phyloP scores from a whole-genome alignment of 331 rosid species.

The Arachis monticola region DNA sequence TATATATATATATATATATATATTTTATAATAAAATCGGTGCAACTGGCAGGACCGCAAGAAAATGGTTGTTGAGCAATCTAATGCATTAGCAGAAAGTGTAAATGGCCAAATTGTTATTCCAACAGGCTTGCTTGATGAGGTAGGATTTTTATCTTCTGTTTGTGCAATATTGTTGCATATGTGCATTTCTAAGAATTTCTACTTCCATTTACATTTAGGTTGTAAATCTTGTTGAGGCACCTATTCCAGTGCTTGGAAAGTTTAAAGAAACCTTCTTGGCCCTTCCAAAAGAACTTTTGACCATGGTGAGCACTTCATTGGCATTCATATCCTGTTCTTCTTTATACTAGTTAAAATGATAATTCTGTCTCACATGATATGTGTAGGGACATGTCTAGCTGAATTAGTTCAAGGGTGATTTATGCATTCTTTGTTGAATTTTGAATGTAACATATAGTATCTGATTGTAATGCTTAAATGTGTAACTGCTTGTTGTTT shows the following conservation, averaged over 20 bases:
- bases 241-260: slow-evolving; percentile 89
- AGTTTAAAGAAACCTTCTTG: slow-evolving; percentile 80
- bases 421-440: slow-evolving; percentile 17
- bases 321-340: slow-evolving; percentile 5
- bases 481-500: not conserved
- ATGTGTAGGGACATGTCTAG: slow-evolving; percentile 2
- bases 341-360: slow-evolving; percentile 13
- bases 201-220: slow-evolving; percentile 45
- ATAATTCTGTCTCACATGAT: slow-evolving; percentile 8
- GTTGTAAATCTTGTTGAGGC: slow-evolving; percentile 96
- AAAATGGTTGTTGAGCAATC: slow-evolving; percentile 64
- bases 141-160: slow-evolving; percentile 51
- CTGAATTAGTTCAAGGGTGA: slow-evolving; percentile 25
- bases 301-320: slow-evolving; percentile 71
- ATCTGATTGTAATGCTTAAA: not conserved
- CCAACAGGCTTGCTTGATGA: slow-evolving; percentile 79
- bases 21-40: slow-evolving; percentile 7
- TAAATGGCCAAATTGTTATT: slow-evolving; percentile 66
- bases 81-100: slow-evolving; percentile 69
- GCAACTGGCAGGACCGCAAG: slow-evolving; percentile 69
- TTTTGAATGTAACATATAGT: slow-evolving; percentile 5
- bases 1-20: slow-evolving; percentile 12
- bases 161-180: slow-evolving; percentile 31
- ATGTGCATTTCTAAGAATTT: slow-evolving; percentile 37
- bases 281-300: slow-evolving; percentile 94